Conservation (phyloP, 176 grass and related monocot species). For the Avena sativa region DNA sequence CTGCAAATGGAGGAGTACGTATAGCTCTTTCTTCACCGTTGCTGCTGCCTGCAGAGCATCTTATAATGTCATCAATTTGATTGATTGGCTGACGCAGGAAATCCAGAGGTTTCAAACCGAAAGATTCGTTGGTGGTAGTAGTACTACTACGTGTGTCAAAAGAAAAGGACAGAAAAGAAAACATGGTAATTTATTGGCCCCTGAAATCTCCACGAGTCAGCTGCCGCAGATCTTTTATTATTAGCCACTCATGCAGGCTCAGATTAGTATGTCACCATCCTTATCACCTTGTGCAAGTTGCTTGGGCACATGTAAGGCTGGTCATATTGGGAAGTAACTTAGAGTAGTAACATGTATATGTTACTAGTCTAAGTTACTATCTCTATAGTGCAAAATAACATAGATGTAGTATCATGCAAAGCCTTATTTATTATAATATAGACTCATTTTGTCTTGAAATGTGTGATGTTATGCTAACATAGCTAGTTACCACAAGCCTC, state of each 20-base stretch:
- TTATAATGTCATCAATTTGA: neutral
- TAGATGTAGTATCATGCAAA: no score
- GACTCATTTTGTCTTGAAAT: no score
- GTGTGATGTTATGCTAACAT: no score
- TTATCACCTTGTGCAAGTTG: conserved; percentile 26
- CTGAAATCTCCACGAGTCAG: neutral
- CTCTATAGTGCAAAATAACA: no score
- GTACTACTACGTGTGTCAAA: no score
- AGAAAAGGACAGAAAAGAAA: conserved; percentile 25
- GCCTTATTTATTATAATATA: no score
- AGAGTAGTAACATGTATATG: no score
- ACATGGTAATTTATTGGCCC: neutral
- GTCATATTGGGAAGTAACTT: no score
- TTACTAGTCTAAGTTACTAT: no score
- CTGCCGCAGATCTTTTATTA: neutral
- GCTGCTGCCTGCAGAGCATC: neutral
- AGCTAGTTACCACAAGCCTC: no score
- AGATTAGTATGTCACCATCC: conserved; percentile 7
- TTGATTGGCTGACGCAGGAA: conserved; percentile 24
- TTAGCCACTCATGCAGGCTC: neutral
- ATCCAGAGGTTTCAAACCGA: neutral
- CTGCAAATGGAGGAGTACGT: neutral
- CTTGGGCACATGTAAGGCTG: conserved; percentile 49
- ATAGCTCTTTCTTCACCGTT: conserved; percentile 1
- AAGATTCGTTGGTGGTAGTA: conserved; percentile 18